Base-by-base conservation (phyloP, 106 monocot genomes). In the Dioscorea dumetorum region DNA sequence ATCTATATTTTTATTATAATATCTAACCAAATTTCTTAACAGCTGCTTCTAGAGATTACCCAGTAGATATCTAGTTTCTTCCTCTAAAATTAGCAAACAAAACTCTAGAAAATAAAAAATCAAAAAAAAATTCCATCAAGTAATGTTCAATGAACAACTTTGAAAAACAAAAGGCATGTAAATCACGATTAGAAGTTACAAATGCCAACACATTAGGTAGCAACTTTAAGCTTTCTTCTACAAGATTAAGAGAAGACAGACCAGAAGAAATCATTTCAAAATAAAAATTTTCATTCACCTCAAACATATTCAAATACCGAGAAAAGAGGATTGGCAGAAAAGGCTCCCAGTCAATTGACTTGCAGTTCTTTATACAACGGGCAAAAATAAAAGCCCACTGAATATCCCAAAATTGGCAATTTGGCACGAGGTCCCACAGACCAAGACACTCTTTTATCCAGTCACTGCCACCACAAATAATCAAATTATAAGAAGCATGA, bases 391-490 rank as follows among this genome's bases (percentile, higher is more conserved):
- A 78, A 71, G 87, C 72, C 99, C 99, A 99, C 54, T 99, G 99
- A 49, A 87, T 81, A 78, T 99, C 81, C 99, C 99, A 99, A 76
- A 99, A 99, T 58, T 90, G 84, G 69, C 99, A 99, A 81, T 99
- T 93, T 66, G 93, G 87, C 22, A 99, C 70, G 20, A 85, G 82
- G 33, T 71, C 81, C 99, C 99, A 99, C 22, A 79, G 12, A 66
- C 85, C 73, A 68, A 99, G 79, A 69, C 84, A 90, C 58, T 93
- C 19, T 73, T 63, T 78, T 22, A 99, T 61, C 99, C 86, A 87
- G 20, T 81, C 87, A 72, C 99, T 99, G 83, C 62, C 50, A 56
- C 10, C 6, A 12, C 18, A 41, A 72, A 73, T 16, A 52, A 53
- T 35, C 18, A 58, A 19, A 79, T 12, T 17, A 22, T 67, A 5